Percentiles rank a stretch among this genome's conserved stretches.
Conservation (phyloP, 1,284 basidiomycete species). For the Lentinula novae-zelandiae region DNA sequence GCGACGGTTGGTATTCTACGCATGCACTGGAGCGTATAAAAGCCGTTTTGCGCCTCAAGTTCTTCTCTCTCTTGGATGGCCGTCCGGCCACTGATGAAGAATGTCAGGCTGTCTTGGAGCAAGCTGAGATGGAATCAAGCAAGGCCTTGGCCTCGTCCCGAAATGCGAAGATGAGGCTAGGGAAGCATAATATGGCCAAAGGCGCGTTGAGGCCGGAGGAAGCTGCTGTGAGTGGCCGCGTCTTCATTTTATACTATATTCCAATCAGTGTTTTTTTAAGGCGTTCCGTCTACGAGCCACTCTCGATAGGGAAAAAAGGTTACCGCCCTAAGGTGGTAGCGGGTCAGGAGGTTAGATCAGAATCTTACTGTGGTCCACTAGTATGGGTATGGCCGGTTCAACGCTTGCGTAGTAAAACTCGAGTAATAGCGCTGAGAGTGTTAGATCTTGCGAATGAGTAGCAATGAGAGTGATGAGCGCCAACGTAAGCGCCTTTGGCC, state of each 20-base stretch:
- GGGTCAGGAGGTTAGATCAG: no score
- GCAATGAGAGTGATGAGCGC: not conserved
- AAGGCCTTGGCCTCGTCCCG: conserved; percentile 36
- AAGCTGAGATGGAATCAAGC: conserved; percentile 40
- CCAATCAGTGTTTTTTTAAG: conserved; percentile 25
- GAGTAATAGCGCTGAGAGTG: not conserved
- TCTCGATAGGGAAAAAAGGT: conserved; percentile 54
- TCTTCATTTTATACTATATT: not conserved
- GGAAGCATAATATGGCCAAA: conserved; percentile 84
- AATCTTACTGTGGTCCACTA: no score
- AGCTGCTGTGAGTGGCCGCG: conserved; percentile 55
- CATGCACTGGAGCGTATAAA: conserved; percentile 80
- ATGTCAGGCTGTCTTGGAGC: conserved; percentile 58
- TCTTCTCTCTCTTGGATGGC: conserved; percentile 78
- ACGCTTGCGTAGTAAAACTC: no score
- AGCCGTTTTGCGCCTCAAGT: conserved; percentile 81
- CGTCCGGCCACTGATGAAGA: conserved; percentile 68
- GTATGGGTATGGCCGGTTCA: no score
- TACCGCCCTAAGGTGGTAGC: not conserved
- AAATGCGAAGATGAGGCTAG: conserved; percentile 47
- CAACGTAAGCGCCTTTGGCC: not conserved
- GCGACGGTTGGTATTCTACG: conserved; percentile 83
- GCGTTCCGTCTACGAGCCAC: conserved; percentile 55
- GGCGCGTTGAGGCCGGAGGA: conserved; percentile 77
- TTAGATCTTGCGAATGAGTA: no score